phyloP scores from a whole-genome alignment of 2,329 filamentous ascomycete species.

The Beauveria varroae region DNA sequence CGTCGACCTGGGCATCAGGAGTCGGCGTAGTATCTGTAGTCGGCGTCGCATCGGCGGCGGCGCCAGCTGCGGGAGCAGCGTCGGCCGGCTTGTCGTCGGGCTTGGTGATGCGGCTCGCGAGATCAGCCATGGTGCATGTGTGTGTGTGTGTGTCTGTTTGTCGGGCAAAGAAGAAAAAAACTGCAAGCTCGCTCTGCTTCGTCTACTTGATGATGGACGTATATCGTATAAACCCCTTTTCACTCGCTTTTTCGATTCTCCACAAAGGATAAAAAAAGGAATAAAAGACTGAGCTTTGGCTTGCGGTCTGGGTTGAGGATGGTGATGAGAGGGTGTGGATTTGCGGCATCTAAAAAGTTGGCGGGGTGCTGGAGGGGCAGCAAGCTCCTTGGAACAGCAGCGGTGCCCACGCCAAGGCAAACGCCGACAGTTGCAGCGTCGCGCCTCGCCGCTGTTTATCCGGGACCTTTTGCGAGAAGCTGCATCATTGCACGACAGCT shows the following conservation, averaged over 20 bases:
- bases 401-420: too few species aligned
- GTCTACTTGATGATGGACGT: background rate
- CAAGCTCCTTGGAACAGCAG: too few species aligned
- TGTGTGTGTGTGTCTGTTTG: background rate
- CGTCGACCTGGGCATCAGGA: conserved; percentile 29
- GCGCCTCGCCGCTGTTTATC: conserved; percentile 21
- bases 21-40: conserved; percentile 13
- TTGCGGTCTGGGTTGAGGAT: background rate
- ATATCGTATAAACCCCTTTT: too few species aligned
- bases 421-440: too few species aligned
- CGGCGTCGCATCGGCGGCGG: conserved; percentile 4
- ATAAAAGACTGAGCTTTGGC: conserved; percentile 11
- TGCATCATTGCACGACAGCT: conserved; percentile 9
- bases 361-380: conserved; percentile 29
- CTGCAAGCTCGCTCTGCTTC: background rate
- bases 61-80: conserved; percentile 18
- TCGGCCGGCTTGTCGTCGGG: conserved; percentile 27
- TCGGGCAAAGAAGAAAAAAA: background rate
- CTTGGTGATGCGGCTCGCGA: conserved; percentile 44
- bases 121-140: conserved; percentile 35
- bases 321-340: conserved; percentile 8
- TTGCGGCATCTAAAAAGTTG: conserved; percentile 19
- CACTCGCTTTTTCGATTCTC: background rate
- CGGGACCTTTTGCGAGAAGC: conserved; percentile 10
- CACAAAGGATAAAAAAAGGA: background rate